Evolutionary conservation across 371 early-diverging fungal genomes (phyloP).

Genomic region (Nematocida displodere): DNA sequence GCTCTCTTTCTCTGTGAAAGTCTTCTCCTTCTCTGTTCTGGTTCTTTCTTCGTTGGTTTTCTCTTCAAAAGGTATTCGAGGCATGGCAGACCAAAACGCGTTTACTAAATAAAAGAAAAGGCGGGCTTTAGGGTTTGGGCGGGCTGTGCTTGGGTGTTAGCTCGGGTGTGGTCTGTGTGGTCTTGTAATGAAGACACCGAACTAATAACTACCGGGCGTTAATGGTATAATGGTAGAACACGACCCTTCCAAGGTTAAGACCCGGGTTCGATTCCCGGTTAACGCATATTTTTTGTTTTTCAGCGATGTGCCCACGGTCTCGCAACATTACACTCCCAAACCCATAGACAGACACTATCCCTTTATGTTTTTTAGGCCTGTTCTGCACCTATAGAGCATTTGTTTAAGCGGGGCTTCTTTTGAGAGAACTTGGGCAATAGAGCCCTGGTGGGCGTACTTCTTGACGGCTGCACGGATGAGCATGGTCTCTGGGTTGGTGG

Average conservation of each 20-base stretch:
- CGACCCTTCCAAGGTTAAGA: constrained; percentile 63
- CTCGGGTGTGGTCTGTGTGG: too few relatives aligned
- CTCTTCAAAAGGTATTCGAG: constrained; percentile 55
- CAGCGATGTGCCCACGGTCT: too few relatives aligned
- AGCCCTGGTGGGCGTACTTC: constrained; percentile 36
- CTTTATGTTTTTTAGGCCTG: too few relatives aligned
- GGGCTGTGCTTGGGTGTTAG: too few relatives aligned
- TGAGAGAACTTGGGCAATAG: neutral
- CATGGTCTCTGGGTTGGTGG: constrained; percentile 27
- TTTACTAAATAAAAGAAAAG: constrained; percentile 25
- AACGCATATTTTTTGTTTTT: constrained; percentile 51
- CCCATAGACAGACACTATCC: too few relatives aligned
- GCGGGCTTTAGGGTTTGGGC: constrained; percentile 12
- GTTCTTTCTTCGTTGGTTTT: constrained; percentile 61
- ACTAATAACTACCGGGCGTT: constrained; percentile 33
- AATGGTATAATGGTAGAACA: constrained; percentile 63
- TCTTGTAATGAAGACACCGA: neutral
- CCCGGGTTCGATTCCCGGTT: constrained; percentile 64
- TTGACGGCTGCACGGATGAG: constrained; percentile 29
- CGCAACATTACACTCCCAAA: too few relatives aligned
- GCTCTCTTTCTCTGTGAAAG: constrained; percentile 52
- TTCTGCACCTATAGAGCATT: constrained; percentile 31
- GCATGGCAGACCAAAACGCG: constrained; percentile 15
- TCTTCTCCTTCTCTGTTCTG: constrained; percentile 1
- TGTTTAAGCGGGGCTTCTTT: constrained; percentile 22